Base-by-base conservation (phyloP, 1,139 yeast species). In the Candida glucosophila region DNA sequence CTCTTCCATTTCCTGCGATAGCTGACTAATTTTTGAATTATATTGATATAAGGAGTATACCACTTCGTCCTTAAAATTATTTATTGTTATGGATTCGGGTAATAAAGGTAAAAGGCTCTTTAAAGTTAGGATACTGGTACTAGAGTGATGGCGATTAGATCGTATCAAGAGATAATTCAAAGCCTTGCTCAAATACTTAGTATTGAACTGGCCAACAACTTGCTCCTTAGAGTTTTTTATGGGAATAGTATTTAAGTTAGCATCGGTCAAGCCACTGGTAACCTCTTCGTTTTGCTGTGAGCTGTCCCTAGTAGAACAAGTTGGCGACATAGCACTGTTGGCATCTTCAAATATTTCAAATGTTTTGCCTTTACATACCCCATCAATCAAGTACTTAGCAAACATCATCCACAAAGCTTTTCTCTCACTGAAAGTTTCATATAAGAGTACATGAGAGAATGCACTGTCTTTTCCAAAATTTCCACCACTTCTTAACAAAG, bases 81-180 rank as follows among this genome's bases (percentile, higher is more conserved):
- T 93, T 26, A 90, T 77, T 25, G 81, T 75, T 1, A 83, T 70
- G 29, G 81, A 73, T 39, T 85, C 90, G 0, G 96, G 95, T 40
- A 88, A 78, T 17, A 85, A 55, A 2, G 94, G 94, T 24, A 92
- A 52, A 19, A 92, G 49, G 41, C 90, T 97, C 39, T 83, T 88
- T 27, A 90, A 75, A 3, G 77, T 68, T 14, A 90, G 54, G 15
- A 48, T 39, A 25, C 40, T 41, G n/a, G n/a, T n/a, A 1, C 49
- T 36, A 9, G 38, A 36, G 13, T 38, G 34, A 12, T 29, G 34
- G 11, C 36, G 33, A 27, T 47, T 40, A 3, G 58, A 49, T 6
- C 47, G 29, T 22, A 42, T 43, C 9, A 55, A 39, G n/a, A 55
- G 39, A 27, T 52, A 54, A 22, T 39, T 44, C 22, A 56, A 35